Conservation (phyloP, 148 eudicot species). For the Chenopodium berlandieri region DNA sequence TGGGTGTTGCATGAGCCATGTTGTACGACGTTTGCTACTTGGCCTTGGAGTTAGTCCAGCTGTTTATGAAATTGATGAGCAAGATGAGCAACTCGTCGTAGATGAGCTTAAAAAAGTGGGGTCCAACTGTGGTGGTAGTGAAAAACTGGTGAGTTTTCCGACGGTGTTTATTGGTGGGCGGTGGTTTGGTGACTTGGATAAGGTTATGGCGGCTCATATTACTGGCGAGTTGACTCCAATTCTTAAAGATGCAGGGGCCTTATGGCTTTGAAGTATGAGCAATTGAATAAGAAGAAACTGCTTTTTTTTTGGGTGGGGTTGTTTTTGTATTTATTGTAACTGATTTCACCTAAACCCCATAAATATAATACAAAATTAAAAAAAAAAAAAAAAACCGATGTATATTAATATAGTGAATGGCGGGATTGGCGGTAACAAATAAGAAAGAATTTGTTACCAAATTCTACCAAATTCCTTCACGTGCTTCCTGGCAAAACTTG, state of each 20-base stretch:
- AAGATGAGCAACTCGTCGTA: slow-evolving; percentile 28
- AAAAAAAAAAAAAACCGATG: too few species aligned
- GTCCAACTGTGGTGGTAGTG: neutral
- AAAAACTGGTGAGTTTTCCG: slow-evolving; percentile 42
- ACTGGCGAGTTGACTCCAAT: slow-evolving; percentile 61
- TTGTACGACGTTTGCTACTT: slow-evolving; percentile 46
- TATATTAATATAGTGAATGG: too few species aligned
- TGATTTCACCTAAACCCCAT: neutral
- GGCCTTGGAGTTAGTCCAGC: slow-evolving; percentile 53
- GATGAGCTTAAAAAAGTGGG: slow-evolving; percentile 24
- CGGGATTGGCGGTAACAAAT: too few species aligned
- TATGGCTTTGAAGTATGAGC: slow-evolving; percentile 38
- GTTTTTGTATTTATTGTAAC: neutral
- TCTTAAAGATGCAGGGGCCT: slow-evolving; percentile 61
- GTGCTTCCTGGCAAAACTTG: too few species aligned
- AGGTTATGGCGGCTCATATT: slow-evolving; percentile 62
- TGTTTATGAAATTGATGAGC: slow-evolving; percentile 48
- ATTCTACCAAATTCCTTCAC: too few species aligned
- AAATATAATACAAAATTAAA: too few species aligned
- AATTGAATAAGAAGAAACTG: too few species aligned
- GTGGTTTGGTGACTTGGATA: slow-evolving; percentile 67
- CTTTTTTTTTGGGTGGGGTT: neutral
- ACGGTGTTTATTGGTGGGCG: slow-evolving; percentile 70
- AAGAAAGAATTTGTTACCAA: too few species aligned
- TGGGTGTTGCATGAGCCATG: slow-evolving; percentile 72